These are phyloP conservation scores for Lepidium didymum DNA, from an alignment of 345 rosid species.

Conservation along the genomic window DNA sequence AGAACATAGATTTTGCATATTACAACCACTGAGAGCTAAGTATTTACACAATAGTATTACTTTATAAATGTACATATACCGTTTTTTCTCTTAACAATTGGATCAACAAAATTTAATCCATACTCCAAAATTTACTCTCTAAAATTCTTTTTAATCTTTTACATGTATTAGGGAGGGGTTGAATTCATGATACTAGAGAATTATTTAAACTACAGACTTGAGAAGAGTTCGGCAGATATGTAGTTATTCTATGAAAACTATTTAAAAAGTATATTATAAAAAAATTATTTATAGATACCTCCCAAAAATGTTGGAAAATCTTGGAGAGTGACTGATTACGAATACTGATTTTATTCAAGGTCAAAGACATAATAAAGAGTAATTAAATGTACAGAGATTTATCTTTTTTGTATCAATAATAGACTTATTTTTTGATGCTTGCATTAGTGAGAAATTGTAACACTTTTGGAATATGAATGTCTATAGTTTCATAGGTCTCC, in stretches of 20 bases:
- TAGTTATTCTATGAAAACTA: too few species aligned
- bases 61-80: too few species aligned
- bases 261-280: too few species aligned
- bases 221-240: too few species aligned
- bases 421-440: neutral
- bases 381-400: constrained; percentile 1
- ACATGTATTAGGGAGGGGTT: too few species aligned
- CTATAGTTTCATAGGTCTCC: constrained; percentile 34
- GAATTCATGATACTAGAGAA: too few species aligned
- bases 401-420: neutral
- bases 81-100: too few species aligned
- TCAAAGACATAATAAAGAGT: neutral
- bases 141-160: too few species aligned
- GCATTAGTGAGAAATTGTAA: constrained; percentile 7
- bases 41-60: neutral
- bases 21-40: neutral
- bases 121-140: too few species aligned
- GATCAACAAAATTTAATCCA: too few species aligned
- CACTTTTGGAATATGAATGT: neutral
- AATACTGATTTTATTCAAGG: neutral
- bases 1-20: neutral
- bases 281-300: too few species aligned
- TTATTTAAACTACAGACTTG: too few species aligned
- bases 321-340: neutral
- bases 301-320: neutral